Conservation (phyloP, 352 stramenopile genomes). For the Phytophthora litchii region DNA sequence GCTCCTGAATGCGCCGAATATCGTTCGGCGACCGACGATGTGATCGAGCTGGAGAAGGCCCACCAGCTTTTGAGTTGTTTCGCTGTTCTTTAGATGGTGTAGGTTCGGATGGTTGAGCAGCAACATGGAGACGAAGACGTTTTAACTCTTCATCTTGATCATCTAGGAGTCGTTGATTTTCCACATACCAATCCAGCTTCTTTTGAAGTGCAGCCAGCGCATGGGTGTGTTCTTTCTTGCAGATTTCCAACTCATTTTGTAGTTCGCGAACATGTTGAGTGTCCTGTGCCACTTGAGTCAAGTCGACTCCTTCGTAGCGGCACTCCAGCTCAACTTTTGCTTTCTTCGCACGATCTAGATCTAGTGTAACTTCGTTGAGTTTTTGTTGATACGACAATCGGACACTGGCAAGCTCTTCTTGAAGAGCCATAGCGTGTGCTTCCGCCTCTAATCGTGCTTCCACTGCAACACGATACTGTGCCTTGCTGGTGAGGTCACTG, state of each 20-base stretch:
- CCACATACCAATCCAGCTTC: constrained; percentile 87
- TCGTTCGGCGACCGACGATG: constrained; percentile 52
- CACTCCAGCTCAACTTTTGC: constrained; percentile 82
- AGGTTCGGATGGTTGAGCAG: constrained; percentile 7
- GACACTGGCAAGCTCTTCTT: constrained; percentile 61
- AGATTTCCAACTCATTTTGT: constrained; percentile 45
- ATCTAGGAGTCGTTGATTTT: constrained; percentile 81
- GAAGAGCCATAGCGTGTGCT: constrained; percentile 49
- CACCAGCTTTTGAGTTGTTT: constrained; percentile 3
- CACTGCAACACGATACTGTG: constrained; percentile 57
- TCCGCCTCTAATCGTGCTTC: constrained; percentile 70
- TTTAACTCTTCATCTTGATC: constrained; percentile 74
- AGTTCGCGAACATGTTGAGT: constrained; percentile 50
- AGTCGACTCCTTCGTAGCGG: constrained; percentile 72
- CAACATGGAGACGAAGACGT: constrained; percentile 32
- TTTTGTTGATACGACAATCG: constrained; percentile 48
- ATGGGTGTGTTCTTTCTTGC: constrained; percentile 59
- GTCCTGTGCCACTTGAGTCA: constrained; percentile 66
- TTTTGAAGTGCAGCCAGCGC: constrained; percentile 64
- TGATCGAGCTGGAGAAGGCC: constrained; percentile 19
- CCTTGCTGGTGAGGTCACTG: constrained; percentile 41
- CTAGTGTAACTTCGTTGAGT: constrained; percentile 73
- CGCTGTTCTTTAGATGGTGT: constrained; percentile 26
- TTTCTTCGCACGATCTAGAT: constrained; percentile 81
- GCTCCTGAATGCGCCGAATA: constrained; percentile 76